A percentile compares a stretch with the other conserved stretches of the same genome.
Conservation (phyloP, 345 rosid genomes). For the Hypericum perforatum region DNA sequence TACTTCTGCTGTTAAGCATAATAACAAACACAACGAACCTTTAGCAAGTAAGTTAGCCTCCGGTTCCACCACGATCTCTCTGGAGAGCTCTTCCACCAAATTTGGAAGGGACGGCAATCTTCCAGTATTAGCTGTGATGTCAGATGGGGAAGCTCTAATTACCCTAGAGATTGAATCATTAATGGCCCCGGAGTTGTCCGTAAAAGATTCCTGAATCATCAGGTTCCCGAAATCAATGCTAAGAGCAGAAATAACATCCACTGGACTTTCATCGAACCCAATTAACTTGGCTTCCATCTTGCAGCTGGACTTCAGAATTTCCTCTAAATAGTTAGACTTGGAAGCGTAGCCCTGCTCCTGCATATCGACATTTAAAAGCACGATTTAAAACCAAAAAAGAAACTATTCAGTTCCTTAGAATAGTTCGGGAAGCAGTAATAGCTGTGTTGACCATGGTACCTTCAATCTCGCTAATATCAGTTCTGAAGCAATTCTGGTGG, state of each 20-base stretch:
- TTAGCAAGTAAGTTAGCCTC: conserved; percentile 3
- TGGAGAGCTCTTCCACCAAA: conserved; percentile 12
- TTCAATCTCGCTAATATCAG: conserved; percentile 36
- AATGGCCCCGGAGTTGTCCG: conserved; percentile 9
- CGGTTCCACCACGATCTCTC: conserved; percentile 8
- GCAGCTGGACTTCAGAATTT: conserved; percentile 36
- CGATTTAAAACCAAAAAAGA: too few species aligned
- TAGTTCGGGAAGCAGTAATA: too few species aligned
- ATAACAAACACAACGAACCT: conserved; percentile 16
- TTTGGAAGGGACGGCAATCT: conserved; percentile 10
- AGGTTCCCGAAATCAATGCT: conserved; percentile 17
- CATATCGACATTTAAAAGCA: conserved; percentile 8
- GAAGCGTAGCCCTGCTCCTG: conserved; percentile 51
- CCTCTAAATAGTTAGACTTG: conserved; percentile 42
- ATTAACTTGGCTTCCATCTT: conserved; percentile 59
- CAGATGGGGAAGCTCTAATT: conserved; percentile 6
- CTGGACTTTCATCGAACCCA: conserved; percentile 66
- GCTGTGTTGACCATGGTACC: conserved; percentile 28
- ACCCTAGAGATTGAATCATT: conserved; percentile 11
- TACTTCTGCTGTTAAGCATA: background rate
- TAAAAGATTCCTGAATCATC: conserved; percentile 19
- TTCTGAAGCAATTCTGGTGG: conserved; percentile 48
- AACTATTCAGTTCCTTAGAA: too few species aligned
- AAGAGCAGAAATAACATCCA: conserved; percentile 30
- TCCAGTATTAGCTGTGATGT: conserved; percentile 17